Evolutionary conservation across 495 filamentous ascomycete genomes (phyloP), one percentile per base, ranked within the genome.

Genomic region (Trichoderma gamsii): DNA sequence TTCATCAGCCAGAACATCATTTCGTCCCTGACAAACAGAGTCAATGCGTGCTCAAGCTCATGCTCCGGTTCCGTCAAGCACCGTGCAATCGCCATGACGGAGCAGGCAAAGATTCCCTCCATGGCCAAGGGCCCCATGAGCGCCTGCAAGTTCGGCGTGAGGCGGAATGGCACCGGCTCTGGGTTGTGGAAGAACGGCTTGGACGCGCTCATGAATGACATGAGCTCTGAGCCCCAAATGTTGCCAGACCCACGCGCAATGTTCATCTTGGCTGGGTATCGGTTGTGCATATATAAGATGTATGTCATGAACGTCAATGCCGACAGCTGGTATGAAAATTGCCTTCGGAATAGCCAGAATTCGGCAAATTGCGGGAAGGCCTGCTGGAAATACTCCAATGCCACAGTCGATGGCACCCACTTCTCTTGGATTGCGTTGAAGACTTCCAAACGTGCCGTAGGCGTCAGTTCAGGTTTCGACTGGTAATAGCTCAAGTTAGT

Each of bases 231-330:
- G 52, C 92, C 94, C 96, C 96, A 98, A 71, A 99, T 88, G 73
- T 96, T 94, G 67, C 96, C 96, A 0, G 90, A 92, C 29, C 85
- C 87, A 41, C 96, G 88, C 46, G 94, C 90, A 71, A 99, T 93
- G 76, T 89, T 87, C 73, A 98, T 87, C 81, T 98, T 98, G 78
- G 93, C 91, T 5, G 96, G 96, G 73, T 92, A 97, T 67, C 96
- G 91, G 72, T 90, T 89, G 76, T 90, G 90, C 84, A 98, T 97
- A 81, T 92, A 92, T 80, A 99, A 90, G 69, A 96, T 89, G 75
- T 97, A 98, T 44, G 96, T 99, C 90, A 99, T 96, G 81, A 98
- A 99, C 15, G 93, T 97, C 67, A 97, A 84, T 2, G 93, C 89
- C n/a, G 95, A 93, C 64, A 97, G 88, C 78, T 98, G 95, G 79